Conservation (phyloP, 2,329 filamentous ascomycete genomes). For the Diplodia seriata region DNA sequence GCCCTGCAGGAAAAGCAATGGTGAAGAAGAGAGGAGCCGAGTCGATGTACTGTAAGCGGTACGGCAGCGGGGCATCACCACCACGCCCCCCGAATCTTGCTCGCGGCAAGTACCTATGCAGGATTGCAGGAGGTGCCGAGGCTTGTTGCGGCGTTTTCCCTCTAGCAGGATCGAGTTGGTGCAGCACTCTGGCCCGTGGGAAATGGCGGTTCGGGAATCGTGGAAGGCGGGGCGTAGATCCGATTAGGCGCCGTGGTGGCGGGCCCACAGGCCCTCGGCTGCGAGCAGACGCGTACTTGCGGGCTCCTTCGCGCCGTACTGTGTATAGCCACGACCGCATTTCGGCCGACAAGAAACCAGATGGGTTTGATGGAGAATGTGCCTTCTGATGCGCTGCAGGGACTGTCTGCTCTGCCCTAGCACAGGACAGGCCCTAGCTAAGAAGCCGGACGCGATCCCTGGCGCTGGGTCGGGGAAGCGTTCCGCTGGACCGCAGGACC, state of each 20-base stretch:
- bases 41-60: no score
- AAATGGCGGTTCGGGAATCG: not conserved
- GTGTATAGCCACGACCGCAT: not conserved
- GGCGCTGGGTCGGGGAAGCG: not conserved
- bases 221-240: not conserved
- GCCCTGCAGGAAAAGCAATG: not conserved
- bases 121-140: not conserved
- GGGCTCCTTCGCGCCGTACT: not conserved
- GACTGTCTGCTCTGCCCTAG: not conserved
- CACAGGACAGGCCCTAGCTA: not conserved
- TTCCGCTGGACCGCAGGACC: slow-evolving; percentile 1
- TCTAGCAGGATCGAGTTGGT: not conserved
- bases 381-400: not conserved
- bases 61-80: not conserved
- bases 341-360: not conserved
- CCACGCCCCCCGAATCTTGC: not conserved
- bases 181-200: not conserved
- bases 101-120: not conserved
- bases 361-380: not conserved
- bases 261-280: slow-evolving; percentile 6
- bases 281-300: slow-evolving; percentile 1
- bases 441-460: not conserved
- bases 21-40: not conserved
- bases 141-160: not conserved
- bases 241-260: slow-evolving; percentile 16